phyloP scores from a whole-genome alignment of 345 rosid species.

The Corchorus olitorius region DNA sequence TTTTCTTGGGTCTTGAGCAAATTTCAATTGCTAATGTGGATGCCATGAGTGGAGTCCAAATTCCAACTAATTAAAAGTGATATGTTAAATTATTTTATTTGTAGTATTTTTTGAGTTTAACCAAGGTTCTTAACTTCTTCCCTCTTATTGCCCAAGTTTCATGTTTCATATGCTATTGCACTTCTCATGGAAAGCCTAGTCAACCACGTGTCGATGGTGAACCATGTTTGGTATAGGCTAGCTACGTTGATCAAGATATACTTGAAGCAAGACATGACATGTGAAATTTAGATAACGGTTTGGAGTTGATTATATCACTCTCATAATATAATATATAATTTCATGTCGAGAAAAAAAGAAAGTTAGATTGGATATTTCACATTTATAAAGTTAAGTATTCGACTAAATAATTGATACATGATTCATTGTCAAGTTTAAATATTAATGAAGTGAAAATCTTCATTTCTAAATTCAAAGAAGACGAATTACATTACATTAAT shows the following conservation, averaged over 20 bases:
- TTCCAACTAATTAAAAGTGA: constrained; percentile 27
- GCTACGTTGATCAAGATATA: not conserved
- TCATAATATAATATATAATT: too few relatives aligned
- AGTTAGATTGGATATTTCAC: too few relatives aligned
- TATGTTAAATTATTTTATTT: not conserved
- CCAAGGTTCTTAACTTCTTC: not conserved
- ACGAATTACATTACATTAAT: too few relatives aligned
- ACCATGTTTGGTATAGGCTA: not conserved
- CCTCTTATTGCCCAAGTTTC: not conserved
- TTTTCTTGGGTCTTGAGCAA: constrained; percentile 38
- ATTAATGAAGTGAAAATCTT: too few relatives aligned
- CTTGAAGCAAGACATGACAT: not conserved
- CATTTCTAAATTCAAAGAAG: too few relatives aligned
- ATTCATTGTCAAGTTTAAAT: too few relatives aligned
- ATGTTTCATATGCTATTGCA: not conserved
- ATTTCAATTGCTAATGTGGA: constrained; percentile 35
- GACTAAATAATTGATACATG: too few relatives aligned
- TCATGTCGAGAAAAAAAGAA: too few relatives aligned
- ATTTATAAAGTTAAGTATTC: too few relatives aligned
- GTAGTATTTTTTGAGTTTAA: not conserved
- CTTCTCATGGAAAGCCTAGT: constrained; percentile 19
- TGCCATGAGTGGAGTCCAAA: constrained; percentile 44
- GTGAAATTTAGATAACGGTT: not conserved
- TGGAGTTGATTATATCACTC: not conserved
- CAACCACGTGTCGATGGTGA: constrained; percentile 20